Percentiles rank a stretch among this genome's conserved stretches.
Conservation (phyloP, 2,329 filamentous ascomycete species). For the Fusarium sp. region DNA sequence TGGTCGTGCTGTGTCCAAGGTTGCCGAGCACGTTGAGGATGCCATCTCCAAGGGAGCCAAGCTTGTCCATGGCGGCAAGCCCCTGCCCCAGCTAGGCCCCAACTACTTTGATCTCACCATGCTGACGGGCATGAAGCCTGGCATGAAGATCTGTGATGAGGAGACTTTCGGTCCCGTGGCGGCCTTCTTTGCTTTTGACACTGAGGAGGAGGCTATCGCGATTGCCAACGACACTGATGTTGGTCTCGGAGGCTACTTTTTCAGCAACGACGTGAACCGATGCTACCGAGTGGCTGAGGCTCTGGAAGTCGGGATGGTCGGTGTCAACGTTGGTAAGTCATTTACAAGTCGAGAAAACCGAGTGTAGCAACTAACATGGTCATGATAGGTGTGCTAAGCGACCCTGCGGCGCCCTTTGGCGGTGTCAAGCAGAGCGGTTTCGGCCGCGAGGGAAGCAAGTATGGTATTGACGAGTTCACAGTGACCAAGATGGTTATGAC, state of each 20-base stretch:
- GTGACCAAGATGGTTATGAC: constrained; percentile 66
- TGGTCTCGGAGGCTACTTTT: constrained; percentile 77
- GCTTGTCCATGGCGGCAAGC: constrained; percentile 65
- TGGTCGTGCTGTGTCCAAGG: constrained; percentile 68
- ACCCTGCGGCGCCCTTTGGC: constrained; percentile 68
- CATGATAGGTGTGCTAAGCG: constrained; percentile 54
- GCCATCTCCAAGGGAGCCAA: constrained; percentile 68
- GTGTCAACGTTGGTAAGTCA: constrained; percentile 45
- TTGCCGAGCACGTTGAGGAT: constrained; percentile 68
- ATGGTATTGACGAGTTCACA: constrained; percentile 75
- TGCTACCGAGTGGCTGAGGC: constrained; percentile 55
- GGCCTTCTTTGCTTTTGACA: constrained; percentile 72
- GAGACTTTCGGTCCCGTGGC: constrained; percentile 78
- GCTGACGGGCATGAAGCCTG: constrained; percentile 69
- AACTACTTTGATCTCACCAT: constrained; percentile 76
- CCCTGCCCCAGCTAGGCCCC: constrained; percentile 64
- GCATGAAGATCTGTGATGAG: constrained; percentile 71
- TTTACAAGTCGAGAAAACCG: neutral
- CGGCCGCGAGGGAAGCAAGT: constrained; percentile 75
- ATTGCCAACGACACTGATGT: constrained; percentile 72
- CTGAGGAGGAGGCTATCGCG: constrained; percentile 71
- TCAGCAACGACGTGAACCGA: constrained; percentile 55
- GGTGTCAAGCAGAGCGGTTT: constrained; percentile 81
- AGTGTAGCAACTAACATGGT: constrained; percentile 24
- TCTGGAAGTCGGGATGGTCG: constrained; percentile 56